Evolutionary conservation across 2,329 filamentous ascomycete genomes (phyloP), one percentile per base, ranked within the genome.

Genomic region (Monilinia polystroma): DNA sequence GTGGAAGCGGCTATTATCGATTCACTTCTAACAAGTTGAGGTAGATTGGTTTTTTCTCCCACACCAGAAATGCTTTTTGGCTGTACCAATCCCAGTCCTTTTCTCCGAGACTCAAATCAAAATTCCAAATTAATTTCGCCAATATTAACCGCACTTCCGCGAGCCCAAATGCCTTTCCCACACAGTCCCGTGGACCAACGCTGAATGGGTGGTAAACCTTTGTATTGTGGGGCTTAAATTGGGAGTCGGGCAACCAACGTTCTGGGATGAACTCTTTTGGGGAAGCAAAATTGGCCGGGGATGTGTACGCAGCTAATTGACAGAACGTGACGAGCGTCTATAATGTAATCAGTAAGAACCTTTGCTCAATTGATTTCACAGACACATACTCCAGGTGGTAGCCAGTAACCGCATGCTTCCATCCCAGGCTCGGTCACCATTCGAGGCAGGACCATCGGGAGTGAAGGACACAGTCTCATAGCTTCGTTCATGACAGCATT

Each of bases 141-240:
- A 71, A 52, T 20, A 71, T 66, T 47, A 71, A 41, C 5, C 67
- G 64, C 65, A 70, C 70, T 52, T 70, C 68, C 8, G 63, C 63
- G 54, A 57, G 20, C 10, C 29, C 54, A 23, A 57, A 57, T 10
- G 35, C 62, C 55, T 56, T 51, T 60, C 70, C 70, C 10, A 71
- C 49, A 59, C 71, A 71, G 59, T 64, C 66, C 41, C 71, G 43
- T 16, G 71, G 71, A 2, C 71, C 71, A 20, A 68, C 59, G 11
- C 53, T 59, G 63, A 71, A 71, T 14, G 71, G 70, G 58, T 70
- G 66, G 35, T 68, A 52, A 14, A 62, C 68, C 10, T 67, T 67
- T 4, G 43, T 41, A 32, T 80, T 74, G 3, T 81, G 79, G 1
- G 85, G 79, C 63, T 78, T 74, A 1, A 85, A 83, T 1, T 82